Evolutionary conservation across 202 grass and related monocot species (phyloP).

Genomic region (Hordeum pubiflorum): DNA sequence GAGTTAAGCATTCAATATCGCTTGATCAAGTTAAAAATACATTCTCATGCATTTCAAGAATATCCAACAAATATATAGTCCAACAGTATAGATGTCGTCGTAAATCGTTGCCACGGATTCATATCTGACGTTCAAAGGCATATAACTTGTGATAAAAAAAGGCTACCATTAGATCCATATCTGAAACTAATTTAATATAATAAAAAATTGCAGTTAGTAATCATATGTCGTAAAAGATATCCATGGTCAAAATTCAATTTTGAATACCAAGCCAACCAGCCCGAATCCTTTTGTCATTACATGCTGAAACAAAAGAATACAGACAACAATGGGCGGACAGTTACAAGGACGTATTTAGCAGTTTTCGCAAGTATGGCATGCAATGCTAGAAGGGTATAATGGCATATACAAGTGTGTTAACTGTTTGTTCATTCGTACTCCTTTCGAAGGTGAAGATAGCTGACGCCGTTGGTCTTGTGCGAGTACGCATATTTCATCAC

Average conservation of each 20-base stretch:
- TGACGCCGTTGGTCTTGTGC: conserved; percentile 40
- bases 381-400: background rate
- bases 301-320: background rate
- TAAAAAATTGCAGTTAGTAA: background rate
- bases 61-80: background rate
- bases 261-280: background rate
- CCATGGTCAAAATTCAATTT: background rate
- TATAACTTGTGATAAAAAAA: background rate
- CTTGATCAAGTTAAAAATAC: no score
- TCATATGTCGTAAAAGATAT: background rate
- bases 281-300: background rate
- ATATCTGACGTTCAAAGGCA: background rate
- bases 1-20: background rate
- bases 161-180: background rate
- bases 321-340: background rate
- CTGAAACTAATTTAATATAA: no score
- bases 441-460: conserved; percentile 39
- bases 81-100: background rate
- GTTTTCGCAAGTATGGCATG: background rate
- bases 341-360: conserved; percentile 18
- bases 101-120: background rate
- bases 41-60: background rate
- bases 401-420: conserved; percentile 23
- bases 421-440: conserved; percentile 39
- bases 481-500: conserved; percentile 44